Percentiles rank a stretch among this genome's conserved stretches.
These are phyloP conservation scores for Plenodomus tracheiphilus DNA, from an alignment of 2,329 filamentous ascomycete species.

Conservation along the genomic window DNA sequence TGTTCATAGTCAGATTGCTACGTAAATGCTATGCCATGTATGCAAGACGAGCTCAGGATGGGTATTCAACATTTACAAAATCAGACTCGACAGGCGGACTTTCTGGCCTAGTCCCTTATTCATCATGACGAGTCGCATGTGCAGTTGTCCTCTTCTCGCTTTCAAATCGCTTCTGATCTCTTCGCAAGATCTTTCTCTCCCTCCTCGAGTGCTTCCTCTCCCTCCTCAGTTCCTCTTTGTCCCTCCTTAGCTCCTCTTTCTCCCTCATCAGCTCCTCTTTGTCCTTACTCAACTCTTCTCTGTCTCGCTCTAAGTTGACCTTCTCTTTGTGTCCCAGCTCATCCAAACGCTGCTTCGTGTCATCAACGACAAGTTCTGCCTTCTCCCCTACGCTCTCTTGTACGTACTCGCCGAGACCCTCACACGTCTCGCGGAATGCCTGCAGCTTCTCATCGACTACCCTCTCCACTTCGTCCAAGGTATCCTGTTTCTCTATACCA, in stretches of 20 bases:
- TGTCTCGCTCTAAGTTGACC: background rate
- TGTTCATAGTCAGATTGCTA: background rate
- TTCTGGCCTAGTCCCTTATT: too few relatives aligned
- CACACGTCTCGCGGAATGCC: conserved; percentile 4
- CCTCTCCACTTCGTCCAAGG: conserved; percentile 3
- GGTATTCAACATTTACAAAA: too few relatives aligned
- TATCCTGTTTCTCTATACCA: conserved; percentile 4
- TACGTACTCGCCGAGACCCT: background rate
- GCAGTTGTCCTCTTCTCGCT: too few relatives aligned
- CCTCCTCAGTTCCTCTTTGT: background rate
- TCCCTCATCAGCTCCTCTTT: background rate
- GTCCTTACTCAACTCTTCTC: background rate
- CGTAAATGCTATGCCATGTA: background rate
- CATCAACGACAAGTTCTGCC: background rate
- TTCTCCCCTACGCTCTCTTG: background rate
- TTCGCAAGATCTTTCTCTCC: too few relatives aligned
- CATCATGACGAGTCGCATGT: too few relatives aligned
- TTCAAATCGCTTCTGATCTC: too few relatives aligned
- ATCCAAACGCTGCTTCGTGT: background rate
- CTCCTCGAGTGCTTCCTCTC: background rate
- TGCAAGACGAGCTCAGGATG: too few relatives aligned
- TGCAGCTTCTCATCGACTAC: conserved; percentile 3
- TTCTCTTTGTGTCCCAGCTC: background rate
- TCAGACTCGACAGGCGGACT: too few relatives aligned
- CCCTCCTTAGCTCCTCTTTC: background rate